phyloP scores from a whole-genome alignment of 2,329 filamentous ascomycete species.

The Diaporthe capsici region DNA sequence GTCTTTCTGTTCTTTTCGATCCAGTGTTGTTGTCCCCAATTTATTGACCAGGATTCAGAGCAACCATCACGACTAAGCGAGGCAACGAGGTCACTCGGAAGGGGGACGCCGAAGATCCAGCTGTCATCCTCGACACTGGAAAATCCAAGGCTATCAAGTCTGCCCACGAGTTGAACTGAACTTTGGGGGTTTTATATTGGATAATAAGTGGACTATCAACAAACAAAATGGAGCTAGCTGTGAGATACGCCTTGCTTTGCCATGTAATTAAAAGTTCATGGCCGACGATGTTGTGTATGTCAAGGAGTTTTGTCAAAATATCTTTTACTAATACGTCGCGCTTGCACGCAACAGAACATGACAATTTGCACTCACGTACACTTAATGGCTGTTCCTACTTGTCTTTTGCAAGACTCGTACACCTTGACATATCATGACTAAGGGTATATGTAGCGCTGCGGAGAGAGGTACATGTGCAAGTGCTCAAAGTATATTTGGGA shows the following conservation, averaged over 20 bases:
- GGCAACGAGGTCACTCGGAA: slow-evolving; percentile 58
- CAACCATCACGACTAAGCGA: slow-evolving; percentile 57
- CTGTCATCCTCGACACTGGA: slow-evolving; percentile 58
- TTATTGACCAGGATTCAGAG: slow-evolving; percentile 44
- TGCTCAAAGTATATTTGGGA: not conserved
- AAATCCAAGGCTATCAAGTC: slow-evolving; percentile 59
- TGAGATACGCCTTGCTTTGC: not conserved
- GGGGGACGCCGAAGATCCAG: slow-evolving; percentile 57
- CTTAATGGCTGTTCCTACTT: not conserved
- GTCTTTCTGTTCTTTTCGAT: slow-evolving; percentile 21
- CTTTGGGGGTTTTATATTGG: rapidly evolving
- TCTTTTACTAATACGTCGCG: not conserved
- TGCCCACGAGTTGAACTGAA: slow-evolving; percentile 55
- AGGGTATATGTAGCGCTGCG: no score
- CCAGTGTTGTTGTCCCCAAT: rapidly evolving
- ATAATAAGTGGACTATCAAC: not conserved
- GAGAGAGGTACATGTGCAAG: not conserved
- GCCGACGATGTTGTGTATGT: not conserved
- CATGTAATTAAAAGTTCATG: not conserved
- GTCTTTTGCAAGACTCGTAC: not conserved
- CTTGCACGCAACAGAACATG: not conserved
- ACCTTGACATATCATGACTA: not conserved
- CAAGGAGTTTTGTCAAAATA: not conserved
- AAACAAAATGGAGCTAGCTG: not conserved
- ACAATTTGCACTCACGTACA: no score